These are phyloP conservation scores for Ceratocystis lukuohia DNA, from an alignment of 2,329 filamentous ascomycete species.

Conservation along the genomic window DNA sequence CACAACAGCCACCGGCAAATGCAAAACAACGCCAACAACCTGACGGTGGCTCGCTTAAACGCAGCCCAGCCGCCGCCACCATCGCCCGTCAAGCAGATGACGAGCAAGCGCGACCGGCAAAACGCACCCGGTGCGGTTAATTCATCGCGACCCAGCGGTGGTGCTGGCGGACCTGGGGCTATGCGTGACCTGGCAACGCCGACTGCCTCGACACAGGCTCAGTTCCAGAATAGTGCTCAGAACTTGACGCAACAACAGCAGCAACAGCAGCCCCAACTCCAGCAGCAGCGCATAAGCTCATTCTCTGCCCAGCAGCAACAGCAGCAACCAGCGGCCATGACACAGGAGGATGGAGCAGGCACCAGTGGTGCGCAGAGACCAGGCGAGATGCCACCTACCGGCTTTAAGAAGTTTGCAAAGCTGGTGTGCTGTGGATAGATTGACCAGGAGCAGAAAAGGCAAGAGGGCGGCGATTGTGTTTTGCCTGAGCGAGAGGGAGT, in stretches of 20 bases:
- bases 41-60: constrained; percentile 84
- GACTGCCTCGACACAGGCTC: constrained; percentile 82
- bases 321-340: constrained; percentile 42
- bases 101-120: constrained; percentile 62
- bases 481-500: background rate
- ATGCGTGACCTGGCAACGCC: constrained; percentile 68
- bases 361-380: constrained; percentile 5
- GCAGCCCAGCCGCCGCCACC: constrained; percentile 81
- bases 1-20: constrained; percentile 73
- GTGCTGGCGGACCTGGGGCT: constrained; percentile 43
- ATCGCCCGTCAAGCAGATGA: constrained; percentile 68
- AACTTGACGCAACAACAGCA: constrained; percentile 55
- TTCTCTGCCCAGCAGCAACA: constrained; percentile 40
- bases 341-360: constrained; percentile 40
- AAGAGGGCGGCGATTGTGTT: background rate
- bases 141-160: constrained; percentile 43
- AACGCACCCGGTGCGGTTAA: constrained; percentile 61
- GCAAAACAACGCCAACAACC: constrained; percentile 48
- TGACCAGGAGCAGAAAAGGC: background rate
- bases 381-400: constrained; percentile 40
- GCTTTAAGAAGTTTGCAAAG: constrained; percentile 88
- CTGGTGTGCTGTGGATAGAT: constrained; percentile 71
- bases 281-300: constrained; percentile 43
- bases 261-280: constrained; percentile 33
- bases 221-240: constrained; percentile 90